These are phyloP conservation scores for Pyrenophora teres DNA, from an alignment of 2,329 filamentous ascomycete genomes.

Conservation along the genomic window DNA sequence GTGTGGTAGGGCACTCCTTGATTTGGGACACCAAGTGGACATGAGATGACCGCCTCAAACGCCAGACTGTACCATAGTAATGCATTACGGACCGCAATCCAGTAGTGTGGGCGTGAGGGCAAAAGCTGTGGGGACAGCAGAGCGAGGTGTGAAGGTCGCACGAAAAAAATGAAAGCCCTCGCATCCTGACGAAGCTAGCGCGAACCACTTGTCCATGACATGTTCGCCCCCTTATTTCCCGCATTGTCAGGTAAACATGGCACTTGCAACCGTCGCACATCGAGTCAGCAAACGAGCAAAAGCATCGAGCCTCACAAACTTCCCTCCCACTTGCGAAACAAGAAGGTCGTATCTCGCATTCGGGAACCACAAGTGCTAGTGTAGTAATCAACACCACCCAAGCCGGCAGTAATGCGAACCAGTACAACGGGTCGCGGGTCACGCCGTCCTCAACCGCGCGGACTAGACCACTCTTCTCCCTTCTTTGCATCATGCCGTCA, in stretches of 20 bases:
- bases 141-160: slow-evolving; percentile 3
- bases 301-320: not conserved
- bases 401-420: not conserved
- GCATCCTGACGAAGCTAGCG: slow-evolving; percentile 5
- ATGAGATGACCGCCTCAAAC: not conserved
- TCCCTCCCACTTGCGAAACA: too few species aligned
- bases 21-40: not conserved
- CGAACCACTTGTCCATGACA: slow-evolving; percentile 8
- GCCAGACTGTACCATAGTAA: not conserved
- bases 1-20: slow-evolving; percentile 9
- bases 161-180: not conserved
- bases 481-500: slow-evolving; percentile 6
- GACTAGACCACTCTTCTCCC: not conserved
- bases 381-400: not conserved
- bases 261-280: slow-evolving; percentile 4
- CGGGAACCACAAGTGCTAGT: slow-evolving; percentile 1
- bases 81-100: slow-evolving; percentile 3
- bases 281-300: slow-evolving; percentile 4
- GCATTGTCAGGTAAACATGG: slow-evolving; percentile 1
- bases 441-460: slow-evolving; percentile 7
- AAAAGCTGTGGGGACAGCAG: not conserved
- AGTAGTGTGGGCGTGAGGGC: slow-evolving; percentile 1
- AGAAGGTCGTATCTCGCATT: too few species aligned
- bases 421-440: slow-evolving; percentile 5
- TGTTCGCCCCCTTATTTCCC: slow-evolving; percentile 10